Conservation (phyloP, 208 protist species). For the Trypanosoma rangeli region DNA sequence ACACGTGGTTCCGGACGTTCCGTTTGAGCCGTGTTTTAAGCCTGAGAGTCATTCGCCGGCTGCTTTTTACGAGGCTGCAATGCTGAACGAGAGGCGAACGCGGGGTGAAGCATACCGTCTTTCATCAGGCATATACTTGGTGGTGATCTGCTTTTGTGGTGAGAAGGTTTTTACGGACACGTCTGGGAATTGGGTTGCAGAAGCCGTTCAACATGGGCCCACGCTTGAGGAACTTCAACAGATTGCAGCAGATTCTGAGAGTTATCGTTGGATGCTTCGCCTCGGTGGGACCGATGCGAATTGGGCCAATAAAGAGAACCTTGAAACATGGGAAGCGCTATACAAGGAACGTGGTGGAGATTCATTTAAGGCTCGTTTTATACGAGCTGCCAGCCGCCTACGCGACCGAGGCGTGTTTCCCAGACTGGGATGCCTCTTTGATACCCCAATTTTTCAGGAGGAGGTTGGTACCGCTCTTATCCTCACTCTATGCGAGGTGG, state of each 20-base stretch:
- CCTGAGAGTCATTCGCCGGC: slow-evolving; percentile 24
- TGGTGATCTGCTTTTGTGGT: slow-evolving; percentile 27
- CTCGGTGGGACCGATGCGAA: slow-evolving; percentile 20
- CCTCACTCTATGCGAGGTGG: slow-evolving; percentile 27
- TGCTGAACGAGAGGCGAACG: slow-evolving; percentile 13
- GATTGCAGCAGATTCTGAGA: slow-evolving; percentile 22
- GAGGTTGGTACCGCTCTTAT: slow-evolving; percentile 22
- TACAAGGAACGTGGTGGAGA: slow-evolving; percentile 28
- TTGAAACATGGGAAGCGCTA: slow-evolving; percentile 18
- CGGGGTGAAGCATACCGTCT: background rate
- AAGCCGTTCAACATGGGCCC: slow-evolving; percentile 18
- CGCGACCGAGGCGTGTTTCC: slow-evolving; percentile 2
- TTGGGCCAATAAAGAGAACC: slow-evolving; percentile 19
- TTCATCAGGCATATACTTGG: slow-evolving; percentile 31
- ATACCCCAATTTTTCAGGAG: slow-evolving; percentile 26
- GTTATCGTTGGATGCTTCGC: slow-evolving; percentile 36
- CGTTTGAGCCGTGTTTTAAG: slow-evolving; percentile 30
- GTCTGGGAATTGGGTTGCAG: slow-evolving; percentile 17
- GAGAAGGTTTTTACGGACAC: slow-evolving; percentile 21
- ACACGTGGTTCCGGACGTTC: slow-evolving; percentile 18
- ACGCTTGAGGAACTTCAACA: slow-evolving; percentile 10
- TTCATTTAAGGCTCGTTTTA: slow-evolving; percentile 28
- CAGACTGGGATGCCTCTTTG: slow-evolving; percentile 32
- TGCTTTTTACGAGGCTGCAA: slow-evolving; percentile 16
- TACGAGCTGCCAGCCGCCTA: slow-evolving; percentile 27